Conservation (phyloP, 257 asterid genomes). For the Knoxia roxburghii region DNA sequence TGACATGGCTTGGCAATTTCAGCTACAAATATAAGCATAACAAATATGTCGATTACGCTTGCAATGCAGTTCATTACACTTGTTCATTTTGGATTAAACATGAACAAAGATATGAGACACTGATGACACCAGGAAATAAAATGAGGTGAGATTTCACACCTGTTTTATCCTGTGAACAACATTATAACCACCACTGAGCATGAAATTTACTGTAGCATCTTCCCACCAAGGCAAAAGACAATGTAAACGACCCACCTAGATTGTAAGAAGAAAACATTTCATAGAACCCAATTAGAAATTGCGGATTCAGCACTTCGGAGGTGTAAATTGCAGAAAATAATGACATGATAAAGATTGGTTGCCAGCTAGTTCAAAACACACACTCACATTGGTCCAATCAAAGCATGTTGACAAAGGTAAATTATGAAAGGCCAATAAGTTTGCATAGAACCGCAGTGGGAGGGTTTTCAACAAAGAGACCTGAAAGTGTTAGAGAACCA, state of each 20-base stretch:
- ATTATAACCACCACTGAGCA: conserved; percentile 74
- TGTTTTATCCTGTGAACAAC: conserved; percentile 46
- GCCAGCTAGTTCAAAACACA: conserved; percentile 3
- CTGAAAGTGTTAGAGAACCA: conserved; percentile 23
- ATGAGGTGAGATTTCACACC: conserved; percentile 20
- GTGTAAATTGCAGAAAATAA: background rate
- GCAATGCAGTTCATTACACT: too few species aligned
- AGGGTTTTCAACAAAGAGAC: conserved; percentile 65
- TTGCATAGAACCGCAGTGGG: conserved; percentile 61
- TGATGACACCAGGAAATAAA: background rate
- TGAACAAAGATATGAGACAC: background rate
- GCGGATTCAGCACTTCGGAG: background rate
- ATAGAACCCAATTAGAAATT: conserved; percentile 5
- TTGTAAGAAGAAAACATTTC: conserved; percentile 14
- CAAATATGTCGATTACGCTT: background rate
- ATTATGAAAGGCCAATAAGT: conserved; percentile 42
- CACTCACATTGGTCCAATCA: conserved; percentile 60
- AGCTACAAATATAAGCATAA: background rate
- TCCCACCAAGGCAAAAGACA: conserved; percentile 90
- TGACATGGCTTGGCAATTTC: background rate
- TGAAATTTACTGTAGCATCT: conserved; percentile 60
- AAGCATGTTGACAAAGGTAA: conserved; percentile 43
- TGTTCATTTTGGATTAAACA: too few species aligned
- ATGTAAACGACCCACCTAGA: conserved; percentile 73
- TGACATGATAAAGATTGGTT: background rate